Conservation (phyloP, 192 early-diverging fungal species). For the Spinellus fusiger region DNA sequence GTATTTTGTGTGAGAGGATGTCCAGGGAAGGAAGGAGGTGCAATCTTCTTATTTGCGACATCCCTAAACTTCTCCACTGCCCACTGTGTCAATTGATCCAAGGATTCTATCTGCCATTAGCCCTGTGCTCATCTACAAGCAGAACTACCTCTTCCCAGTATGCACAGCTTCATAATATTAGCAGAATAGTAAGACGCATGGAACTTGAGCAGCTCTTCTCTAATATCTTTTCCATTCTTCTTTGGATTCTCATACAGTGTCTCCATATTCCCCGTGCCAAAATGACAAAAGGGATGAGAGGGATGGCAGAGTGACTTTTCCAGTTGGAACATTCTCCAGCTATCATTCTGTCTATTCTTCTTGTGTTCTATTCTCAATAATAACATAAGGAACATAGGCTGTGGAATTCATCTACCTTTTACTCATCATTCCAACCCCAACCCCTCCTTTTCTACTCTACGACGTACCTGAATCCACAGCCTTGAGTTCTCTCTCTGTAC, state of each 20-base stretch:
- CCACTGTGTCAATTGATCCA: conserved; percentile 80
- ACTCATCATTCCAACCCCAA: neutral
- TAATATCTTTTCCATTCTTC: conserved; percentile 66
- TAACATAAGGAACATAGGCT: neutral
- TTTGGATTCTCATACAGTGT: conserved; percentile 68
- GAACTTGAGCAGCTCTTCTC: conserved; percentile 79
- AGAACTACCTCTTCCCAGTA: conserved; percentile 77
- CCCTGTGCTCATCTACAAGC: too few species aligned
- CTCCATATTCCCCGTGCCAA: conserved; percentile 86
- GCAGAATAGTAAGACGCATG: conserved; percentile 86
- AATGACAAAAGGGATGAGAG: conserved; percentile 77
- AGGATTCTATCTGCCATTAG: too few species aligned
- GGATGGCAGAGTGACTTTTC: conserved; percentile 72
- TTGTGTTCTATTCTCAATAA: conserved; percentile 64
- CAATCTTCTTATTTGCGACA: conserved; percentile 69
- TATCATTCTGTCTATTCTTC: conserved; percentile 84
- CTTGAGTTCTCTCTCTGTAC: conserved; percentile 85
- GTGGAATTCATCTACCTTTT: neutral
- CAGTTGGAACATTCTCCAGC: conserved; percentile 84
- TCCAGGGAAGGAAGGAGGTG: conserved; percentile 58
- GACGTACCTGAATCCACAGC: conserved; percentile 82
- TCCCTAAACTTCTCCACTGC: conserved; percentile 69
- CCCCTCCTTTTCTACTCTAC: too few species aligned
- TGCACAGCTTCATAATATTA: conserved; percentile 89
- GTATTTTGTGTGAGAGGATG: conserved; percentile 71